Percentiles rank a stretch among this genome's conserved stretches.
These are phyloP conservation scores for Exophiala lecanii-corni DNA, from an alignment of 2,329 filamentous ascomycete genomes.

Conservation along the genomic window DNA sequence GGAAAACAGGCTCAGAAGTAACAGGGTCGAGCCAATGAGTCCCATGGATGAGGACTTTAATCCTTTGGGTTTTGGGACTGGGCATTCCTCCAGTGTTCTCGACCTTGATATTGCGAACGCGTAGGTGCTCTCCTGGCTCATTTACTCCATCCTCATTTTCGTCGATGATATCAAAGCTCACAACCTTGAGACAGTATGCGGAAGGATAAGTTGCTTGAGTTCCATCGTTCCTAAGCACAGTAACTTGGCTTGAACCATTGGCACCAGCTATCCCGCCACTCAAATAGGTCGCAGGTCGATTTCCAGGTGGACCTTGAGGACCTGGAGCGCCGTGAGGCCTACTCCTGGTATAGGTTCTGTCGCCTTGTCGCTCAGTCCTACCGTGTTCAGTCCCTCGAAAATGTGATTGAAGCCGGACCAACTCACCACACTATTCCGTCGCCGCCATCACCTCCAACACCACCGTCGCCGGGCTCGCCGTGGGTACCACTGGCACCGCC, in stretches of 20 bases:
- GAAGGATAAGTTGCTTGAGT: conserved; percentile 9
- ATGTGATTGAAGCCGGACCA: not conserved
- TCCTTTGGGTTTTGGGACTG: not conserved
- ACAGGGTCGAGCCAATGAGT: conserved; percentile 1
- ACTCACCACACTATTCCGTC: conserved; percentile 1
- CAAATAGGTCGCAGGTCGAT: too few species aligned
- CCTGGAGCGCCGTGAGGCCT: too few species aligned
- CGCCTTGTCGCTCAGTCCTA: conserved; percentile 10
- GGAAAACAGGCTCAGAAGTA: not conserved
- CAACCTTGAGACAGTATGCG: conserved; percentile 15
- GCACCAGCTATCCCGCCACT: conserved; percentile 6
- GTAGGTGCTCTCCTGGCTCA: conserved; percentile 25
- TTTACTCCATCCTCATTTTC: conserved; percentile 23
- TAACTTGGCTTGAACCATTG: conserved; percentile 12
- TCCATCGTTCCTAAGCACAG: conserved; percentile 11
- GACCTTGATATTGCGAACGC: conserved; percentile 9
- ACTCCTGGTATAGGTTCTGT: too few species aligned
- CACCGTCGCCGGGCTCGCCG: conserved; percentile 2
- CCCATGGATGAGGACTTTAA: conserved; percentile 2
- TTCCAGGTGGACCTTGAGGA: too few species aligned
- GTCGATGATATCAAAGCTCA: conserved; percentile 23
- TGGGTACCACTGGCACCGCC: conserved; percentile 1
- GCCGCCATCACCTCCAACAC: conserved; percentile 1
- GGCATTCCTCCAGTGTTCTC: conserved; percentile 6
- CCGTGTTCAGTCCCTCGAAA: conserved; percentile 10